Base-by-base conservation (phyloP, 257 asterid genomes). In the Fraxinus quadrangulata region DNA sequence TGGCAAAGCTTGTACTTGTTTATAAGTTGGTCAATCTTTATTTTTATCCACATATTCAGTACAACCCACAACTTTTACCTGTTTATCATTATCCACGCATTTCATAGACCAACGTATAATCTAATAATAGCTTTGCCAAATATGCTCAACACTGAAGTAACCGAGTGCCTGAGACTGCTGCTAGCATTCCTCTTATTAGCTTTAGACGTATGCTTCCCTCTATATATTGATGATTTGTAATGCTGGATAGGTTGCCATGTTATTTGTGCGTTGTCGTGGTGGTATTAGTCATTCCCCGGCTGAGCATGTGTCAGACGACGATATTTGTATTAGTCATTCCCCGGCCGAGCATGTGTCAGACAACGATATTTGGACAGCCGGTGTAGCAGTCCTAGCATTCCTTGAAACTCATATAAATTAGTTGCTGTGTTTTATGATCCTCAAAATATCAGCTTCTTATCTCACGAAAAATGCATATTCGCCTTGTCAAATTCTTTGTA, bases 201-300 rank as follows among this genome's bases (percentile, higher is more conserved):
- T 80, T 39, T 33, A 17, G 11, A 51, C 13, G 28, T 33, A 42
- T 54, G 13, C 5, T 42, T 77, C 33, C 33, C 34, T 69, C 10
- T 31, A 23, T 5, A 63, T 65, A 28, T 69, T 86, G 70, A 81
- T n/a, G 36, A 56, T 73, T 4, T 83, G 65, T 63, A 6, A 26
- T 77, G 14, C 78, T 80, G 72, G 17, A 56, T 72, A 95, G 99
- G 97, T 92, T 10, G 97, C 91, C 24, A 96, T 93, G 98, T 80
- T 96, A 54, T 96, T 96, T 80, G 96, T 96, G 71, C 94, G 96
- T 5, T 96, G 99, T 40, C 98, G 95, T 14, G 98, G 99, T 28
- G 99, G 98, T 40, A 86, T 92, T 51, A 96, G 98, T 83, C 99
- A 96, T 85, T 96, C 99, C 33, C 99, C 99, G 2, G 1, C 39